Conservation (phyloP, 2,329 filamentous ascomycete genomes). For the Paecilomyces sp. region DNA sequence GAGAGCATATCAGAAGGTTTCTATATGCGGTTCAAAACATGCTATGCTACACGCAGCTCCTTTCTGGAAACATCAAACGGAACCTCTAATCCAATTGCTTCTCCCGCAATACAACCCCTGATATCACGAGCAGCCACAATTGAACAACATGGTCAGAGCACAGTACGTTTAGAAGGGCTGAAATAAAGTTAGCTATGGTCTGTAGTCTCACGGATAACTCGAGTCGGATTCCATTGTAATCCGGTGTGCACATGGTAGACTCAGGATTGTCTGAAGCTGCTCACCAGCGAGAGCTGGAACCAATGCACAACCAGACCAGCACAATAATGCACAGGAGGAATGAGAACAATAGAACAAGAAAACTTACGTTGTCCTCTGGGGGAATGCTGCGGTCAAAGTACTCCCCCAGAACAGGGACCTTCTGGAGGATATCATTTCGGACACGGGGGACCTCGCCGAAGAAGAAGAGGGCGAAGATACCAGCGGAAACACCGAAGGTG, state of each 20-base stretch:
- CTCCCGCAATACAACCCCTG: neutral
- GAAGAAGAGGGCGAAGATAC: conserved; percentile 57
- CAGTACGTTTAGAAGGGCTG: conserved; percentile 30
- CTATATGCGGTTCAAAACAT: conserved; percentile 30
- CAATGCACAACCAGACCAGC: neutral
- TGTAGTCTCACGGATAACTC: neutral
- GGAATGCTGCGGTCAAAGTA: conserved; percentile 53
- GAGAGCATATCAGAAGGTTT: conserved; percentile 10
- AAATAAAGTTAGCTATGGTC: conserved; percentile 11
- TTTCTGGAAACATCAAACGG: neutral
- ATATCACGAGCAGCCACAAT: neutral
- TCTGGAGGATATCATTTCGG: conserved; percentile 54
- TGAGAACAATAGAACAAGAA: neutral
- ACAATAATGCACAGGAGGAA: neutral
- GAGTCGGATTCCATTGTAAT: neutral
- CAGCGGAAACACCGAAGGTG: conserved; percentile 51
- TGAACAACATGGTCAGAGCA: neutral
- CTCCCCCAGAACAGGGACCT: conserved; percentile 51
- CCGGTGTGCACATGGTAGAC: neutral
- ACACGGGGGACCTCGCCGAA: conserved; percentile 58
- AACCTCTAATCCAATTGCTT: neutral
- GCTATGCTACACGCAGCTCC: conserved; percentile 10
- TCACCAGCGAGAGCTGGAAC: neutral
- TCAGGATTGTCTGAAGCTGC: neutral
- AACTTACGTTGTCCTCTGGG: conserved; percentile 54